Conservation (phyloP, 2,329 filamentous ascomycete species). For the Coniochaeta sp. region DNA sequence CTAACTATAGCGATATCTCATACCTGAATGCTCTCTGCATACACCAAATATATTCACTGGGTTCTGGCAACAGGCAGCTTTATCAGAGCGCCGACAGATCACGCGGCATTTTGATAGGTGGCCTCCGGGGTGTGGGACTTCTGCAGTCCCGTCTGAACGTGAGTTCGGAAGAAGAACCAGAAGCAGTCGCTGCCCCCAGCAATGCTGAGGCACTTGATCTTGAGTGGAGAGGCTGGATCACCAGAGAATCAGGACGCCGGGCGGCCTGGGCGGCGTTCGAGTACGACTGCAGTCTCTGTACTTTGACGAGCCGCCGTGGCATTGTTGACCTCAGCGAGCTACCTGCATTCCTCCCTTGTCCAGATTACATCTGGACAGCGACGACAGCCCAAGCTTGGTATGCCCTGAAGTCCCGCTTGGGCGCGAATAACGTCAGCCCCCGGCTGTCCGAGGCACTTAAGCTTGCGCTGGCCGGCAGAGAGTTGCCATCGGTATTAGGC, state of each 20-base stretch:
- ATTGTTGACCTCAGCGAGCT: constrained; percentile 22
- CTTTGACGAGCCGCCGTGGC: constrained; percentile 20
- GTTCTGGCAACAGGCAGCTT: constrained; percentile 21
- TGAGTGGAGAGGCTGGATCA: constrained; percentile 18
- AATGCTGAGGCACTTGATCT: background rate
- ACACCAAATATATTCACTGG: constrained; percentile 24
- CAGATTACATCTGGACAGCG: constrained; percentile 21
- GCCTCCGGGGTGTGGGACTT: constrained; percentile 18
- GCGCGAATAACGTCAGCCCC: constrained; percentile 9
- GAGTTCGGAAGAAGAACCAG: background rate
- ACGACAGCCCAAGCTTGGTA: constrained; percentile 19
- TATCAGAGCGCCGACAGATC: constrained; percentile 22
- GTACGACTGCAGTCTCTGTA: constrained; percentile 24
- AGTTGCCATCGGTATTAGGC: constrained; percentile 3
- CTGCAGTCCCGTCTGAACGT: background rate
- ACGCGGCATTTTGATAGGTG: constrained; percentile 19
- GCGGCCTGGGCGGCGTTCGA: constrained; percentile 24
- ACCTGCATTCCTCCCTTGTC: constrained; percentile 18
- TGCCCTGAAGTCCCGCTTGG: constrained; percentile 13
- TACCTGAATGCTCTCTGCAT: constrained; percentile 22
- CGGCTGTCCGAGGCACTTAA: constrained; percentile 10
- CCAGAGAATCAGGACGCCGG: constrained; percentile 16
- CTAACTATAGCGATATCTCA: constrained; percentile 17
- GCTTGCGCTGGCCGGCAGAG: constrained; percentile 7
- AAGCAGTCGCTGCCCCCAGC: background rate